Percentiles rank a stretch among this genome's conserved stretches.
These are phyloP conservation scores for Phlyctochytrium bullatum DNA, from an alignment of 192 early-diverging fungal genomes.

Conservation along the genomic window DNA sequence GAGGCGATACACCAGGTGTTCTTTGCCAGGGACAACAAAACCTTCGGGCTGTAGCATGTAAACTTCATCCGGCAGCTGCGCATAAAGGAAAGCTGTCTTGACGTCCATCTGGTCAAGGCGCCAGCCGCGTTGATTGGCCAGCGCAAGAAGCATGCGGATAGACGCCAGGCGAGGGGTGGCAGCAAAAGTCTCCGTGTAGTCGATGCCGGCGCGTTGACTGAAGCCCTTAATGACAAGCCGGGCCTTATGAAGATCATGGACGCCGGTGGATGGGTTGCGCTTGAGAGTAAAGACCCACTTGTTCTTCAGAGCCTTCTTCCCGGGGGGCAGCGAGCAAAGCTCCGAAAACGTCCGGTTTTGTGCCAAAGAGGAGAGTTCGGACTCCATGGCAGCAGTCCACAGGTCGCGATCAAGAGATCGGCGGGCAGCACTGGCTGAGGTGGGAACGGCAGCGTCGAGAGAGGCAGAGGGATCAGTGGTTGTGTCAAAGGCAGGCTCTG, in stretches of 20 bases:
- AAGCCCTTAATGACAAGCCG: conserved; percentile 34
- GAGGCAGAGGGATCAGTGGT: too few species aligned
- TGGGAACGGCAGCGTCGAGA: too few species aligned
- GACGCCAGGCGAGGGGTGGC: conserved; percentile 30
- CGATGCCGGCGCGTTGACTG: conserved; percentile 29
- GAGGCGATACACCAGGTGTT: not conserved
- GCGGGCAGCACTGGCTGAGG: too few species aligned
- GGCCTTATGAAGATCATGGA: conserved; percentile 28
- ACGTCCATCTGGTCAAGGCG: conserved; percentile 36
- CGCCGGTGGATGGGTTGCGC: too few species aligned
- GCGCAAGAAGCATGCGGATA: conserved; percentile 17
- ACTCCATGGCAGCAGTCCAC: too few species aligned
- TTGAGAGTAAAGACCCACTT: too few species aligned
- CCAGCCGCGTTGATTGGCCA: conserved; percentile 8
- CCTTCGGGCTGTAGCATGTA: conserved; percentile 33
- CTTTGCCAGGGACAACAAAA: not conserved
- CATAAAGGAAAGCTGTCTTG: conserved; percentile 33
- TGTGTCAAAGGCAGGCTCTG: too few species aligned
- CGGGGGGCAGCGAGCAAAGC: too few species aligned
- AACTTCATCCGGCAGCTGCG: conserved; percentile 23
- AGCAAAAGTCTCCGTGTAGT: conserved; percentile 41
- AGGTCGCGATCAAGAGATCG: too few species aligned
- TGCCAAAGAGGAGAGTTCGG: too few species aligned
- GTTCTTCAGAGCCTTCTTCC: too few species aligned
- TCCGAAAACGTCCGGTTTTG: too few species aligned